These are phyloP conservation scores for Coffea humblotiana DNA, from an alignment of 305 asterid species.

Conservation along the genomic window DNA sequence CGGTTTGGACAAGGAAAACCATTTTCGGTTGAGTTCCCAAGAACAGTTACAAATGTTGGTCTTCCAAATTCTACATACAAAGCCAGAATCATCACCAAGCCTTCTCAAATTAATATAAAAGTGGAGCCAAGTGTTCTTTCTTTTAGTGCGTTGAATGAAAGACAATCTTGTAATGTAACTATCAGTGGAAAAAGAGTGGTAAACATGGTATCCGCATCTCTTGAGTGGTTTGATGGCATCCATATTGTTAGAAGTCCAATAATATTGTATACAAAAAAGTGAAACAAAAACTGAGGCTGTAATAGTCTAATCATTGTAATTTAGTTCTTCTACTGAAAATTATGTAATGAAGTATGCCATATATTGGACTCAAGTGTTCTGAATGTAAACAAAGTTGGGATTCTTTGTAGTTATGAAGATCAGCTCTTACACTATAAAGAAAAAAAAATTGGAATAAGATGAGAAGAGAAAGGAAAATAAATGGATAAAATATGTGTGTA, in stretches of 20 bases:
- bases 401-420: no score
- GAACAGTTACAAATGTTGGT: conserved; percentile 4
- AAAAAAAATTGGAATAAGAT: no score
- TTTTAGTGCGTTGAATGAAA: not conserved
- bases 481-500: no score
- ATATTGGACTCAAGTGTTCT: no score
- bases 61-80: conserved; percentile 7
- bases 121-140: not conserved
- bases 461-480: no score
- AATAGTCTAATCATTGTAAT: no score
- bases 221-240: conserved; percentile 43
- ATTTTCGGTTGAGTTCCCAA: not conserved
- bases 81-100: not conserved
- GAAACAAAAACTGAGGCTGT: no score
- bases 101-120: not conserved
- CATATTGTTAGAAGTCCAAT: conserved; percentile 46
- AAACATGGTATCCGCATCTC: conserved; percentile 27
- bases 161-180: conserved; percentile 13
- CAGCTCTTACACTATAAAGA: no score
- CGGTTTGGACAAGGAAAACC: not conserved
- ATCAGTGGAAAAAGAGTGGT: not conserved
- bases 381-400: no score
- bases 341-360: no score
- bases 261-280: conserved; percentile 16
- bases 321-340: no score